phyloP scores from a whole-genome alignment of 2,329 filamentous ascomycete genomes.

The Calonectria honghensis region DNA sequence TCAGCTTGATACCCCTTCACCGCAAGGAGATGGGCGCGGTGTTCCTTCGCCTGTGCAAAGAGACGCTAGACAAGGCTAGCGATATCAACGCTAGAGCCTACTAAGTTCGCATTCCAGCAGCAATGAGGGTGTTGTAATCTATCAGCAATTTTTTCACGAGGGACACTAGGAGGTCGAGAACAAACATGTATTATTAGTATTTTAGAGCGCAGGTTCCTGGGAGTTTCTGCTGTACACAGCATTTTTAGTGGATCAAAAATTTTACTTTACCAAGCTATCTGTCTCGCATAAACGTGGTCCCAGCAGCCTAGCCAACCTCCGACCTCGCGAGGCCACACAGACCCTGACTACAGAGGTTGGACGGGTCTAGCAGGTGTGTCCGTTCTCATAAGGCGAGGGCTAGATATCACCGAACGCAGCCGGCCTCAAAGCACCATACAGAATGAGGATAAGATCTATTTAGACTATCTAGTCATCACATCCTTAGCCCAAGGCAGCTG shows the following conservation, averaged over 20 bases:
- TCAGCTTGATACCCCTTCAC: constrained; percentile 6
- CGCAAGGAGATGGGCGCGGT: constrained; percentile 8
- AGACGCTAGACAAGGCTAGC: constrained; percentile 13
- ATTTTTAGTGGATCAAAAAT: neutral
- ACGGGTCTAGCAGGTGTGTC: too few relatives aligned
- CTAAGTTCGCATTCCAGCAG: neutral
- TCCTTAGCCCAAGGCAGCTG: too few relatives aligned
- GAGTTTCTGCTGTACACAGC: neutral
- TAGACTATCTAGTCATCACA: too few relatives aligned
- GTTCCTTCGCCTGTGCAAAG: constrained; percentile 13
- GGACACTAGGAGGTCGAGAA: neutral
- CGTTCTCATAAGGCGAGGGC: too few relatives aligned
- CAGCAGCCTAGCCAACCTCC: too few relatives aligned
- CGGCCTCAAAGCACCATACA: too few relatives aligned
- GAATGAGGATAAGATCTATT: too few relatives aligned
- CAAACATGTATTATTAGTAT: neutral
- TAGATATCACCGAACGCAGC: too few relatives aligned
- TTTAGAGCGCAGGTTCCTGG: neutral
- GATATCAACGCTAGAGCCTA: neutral
- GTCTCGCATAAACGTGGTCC: neutral
- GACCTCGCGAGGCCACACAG: too few relatives aligned
- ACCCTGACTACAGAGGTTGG: too few relatives aligned
- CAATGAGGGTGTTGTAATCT: neutral
- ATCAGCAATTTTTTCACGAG: neutral
- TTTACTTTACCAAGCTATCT: neutral